Evolutionary conservation across 2,329 filamentous ascomycete species (phyloP).

Genomic region (Teratosphaeria viscida): DNA sequence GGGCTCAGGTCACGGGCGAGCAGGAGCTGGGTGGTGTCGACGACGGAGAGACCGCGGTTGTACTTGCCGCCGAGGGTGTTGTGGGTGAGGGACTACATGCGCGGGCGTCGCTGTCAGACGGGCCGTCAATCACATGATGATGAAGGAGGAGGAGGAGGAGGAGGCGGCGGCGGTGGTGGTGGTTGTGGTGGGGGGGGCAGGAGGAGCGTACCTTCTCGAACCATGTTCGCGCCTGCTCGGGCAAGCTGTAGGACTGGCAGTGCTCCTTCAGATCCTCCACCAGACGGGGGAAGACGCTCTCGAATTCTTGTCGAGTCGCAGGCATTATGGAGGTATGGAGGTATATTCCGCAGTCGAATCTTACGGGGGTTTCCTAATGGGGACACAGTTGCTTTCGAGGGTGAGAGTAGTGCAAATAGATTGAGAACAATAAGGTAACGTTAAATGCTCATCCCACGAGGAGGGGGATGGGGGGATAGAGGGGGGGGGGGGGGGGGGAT

Average conservation of each 20-base stretch:
- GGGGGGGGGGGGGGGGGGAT: too few species aligned
- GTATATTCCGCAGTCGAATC: too few species aligned
- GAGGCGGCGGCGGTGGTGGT: too few species aligned
- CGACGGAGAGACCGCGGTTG: conserved; percentile 96
- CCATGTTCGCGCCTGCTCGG: conserved; percentile 72
- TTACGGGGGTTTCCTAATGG: too few species aligned
- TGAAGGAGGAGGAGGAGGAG: background rate
- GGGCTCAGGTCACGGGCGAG: conserved; percentile 60
- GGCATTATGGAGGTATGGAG: conserved; percentile 41
- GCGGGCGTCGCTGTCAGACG: conserved; percentile 7
- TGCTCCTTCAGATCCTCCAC: conserved; percentile 71
- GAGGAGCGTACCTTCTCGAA: conserved; percentile 57
- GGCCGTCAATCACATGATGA: conserved; percentile 9
- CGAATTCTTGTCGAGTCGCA: conserved; percentile 75
- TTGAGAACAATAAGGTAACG: background rate
- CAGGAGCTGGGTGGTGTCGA: conserved; percentile 78
- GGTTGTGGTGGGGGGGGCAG: background rate
- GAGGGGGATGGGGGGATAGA: too few species aligned
- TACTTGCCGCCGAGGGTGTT: conserved; percentile 94
- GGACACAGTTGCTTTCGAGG: background rate
- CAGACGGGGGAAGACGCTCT: conserved; percentile 78
- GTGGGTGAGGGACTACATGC: conserved; percentile 59
- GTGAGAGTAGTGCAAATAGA: background rate
- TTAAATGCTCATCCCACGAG: background rate
- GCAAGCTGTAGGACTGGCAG: conserved; percentile 72